These are phyloP conservation scores for Aphanomyces stellatus DNA, from an alignment of 352 stramenopile genomes.

Conservation along the genomic window DNA sequence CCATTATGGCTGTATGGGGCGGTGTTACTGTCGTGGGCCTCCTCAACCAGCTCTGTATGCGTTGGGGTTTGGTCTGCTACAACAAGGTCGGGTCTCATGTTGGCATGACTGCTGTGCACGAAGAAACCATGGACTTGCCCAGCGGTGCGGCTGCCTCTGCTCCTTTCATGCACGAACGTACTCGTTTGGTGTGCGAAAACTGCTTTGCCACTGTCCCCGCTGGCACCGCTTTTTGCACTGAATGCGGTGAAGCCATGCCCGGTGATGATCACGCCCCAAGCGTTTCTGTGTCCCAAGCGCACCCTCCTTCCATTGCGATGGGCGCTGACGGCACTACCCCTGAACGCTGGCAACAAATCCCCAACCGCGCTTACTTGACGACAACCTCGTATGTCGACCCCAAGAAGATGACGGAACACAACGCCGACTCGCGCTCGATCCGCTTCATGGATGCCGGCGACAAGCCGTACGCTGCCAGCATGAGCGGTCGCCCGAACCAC, in stretches of 20 bases:
- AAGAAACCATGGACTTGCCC: conserved; percentile 11
- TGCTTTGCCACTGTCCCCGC: conserved; percentile 20
- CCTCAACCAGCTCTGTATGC: conserved; percentile 17
- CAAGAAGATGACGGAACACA: conserved; percentile 18
- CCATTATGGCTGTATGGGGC: conserved; percentile 2
- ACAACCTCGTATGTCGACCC: conserved; percentile 19
- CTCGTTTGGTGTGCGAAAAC: conserved; percentile 18
- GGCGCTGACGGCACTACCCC: background rate
- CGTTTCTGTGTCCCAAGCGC: conserved; percentile 14
- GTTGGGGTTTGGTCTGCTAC: conserved; percentile 17
- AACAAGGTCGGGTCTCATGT: conserved; percentile 11
- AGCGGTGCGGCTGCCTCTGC: background rate
- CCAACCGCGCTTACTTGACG: conserved; percentile 13
- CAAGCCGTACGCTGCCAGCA: conserved; percentile 10
- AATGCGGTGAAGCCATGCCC: conserved; percentile 21
- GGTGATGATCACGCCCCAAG: conserved; percentile 3
- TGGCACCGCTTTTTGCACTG: conserved; percentile 19
- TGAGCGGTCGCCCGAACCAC: conserved; percentile 5
- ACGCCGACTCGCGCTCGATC: conserved; percentile 5
- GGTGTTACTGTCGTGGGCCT: conserved; percentile 9
- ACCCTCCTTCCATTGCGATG: conserved; percentile 15
- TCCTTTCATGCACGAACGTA: conserved; percentile 9
- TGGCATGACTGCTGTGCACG: background rate
- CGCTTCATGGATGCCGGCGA: conserved; percentile 16
- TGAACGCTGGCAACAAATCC: conserved; percentile 16